phyloP scores from a whole-genome alignment of 352 stramenopile species.

The Phytophthora tubulina region DNA sequence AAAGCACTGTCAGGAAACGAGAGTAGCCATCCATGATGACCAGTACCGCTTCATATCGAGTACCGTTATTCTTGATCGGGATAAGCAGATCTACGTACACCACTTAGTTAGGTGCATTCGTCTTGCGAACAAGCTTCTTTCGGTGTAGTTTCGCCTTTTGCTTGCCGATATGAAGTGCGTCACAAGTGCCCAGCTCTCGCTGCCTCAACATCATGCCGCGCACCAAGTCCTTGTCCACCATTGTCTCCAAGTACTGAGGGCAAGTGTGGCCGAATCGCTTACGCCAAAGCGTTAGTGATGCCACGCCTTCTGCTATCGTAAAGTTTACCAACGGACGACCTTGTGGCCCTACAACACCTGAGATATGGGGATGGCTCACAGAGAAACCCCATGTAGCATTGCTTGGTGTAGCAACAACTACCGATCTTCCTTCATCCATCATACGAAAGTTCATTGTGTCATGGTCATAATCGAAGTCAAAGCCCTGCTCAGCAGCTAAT shows the following conservation, averaged over 20 bases:
- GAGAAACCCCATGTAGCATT: background rate
- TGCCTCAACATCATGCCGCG: background rate
- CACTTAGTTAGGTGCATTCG: background rate
- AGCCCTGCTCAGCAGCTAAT: background rate
- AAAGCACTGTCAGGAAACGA: slow-evolving; percentile 2
- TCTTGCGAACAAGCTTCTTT: slow-evolving; percentile 4
- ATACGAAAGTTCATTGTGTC: background rate
- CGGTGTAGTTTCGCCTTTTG: background rate
- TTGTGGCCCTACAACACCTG: background rate
- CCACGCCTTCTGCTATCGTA: background rate
- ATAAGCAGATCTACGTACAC: slow-evolving; percentile 14
- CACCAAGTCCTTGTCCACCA: background rate
- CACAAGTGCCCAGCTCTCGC: background rate
- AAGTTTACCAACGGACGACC: background rate
- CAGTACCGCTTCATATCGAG: slow-evolving; percentile 2
- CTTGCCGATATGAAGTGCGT: background rate
- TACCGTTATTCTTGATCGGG: slow-evolving; percentile 10
- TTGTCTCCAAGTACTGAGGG: background rate
- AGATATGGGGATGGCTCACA: background rate
- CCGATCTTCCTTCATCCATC: background rate
- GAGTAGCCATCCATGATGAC: slow-evolving; percentile 17
- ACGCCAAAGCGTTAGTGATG: background rate
- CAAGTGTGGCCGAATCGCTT: background rate
- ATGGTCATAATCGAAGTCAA: background rate
- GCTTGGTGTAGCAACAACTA: background rate